Evolutionary conservation across 2,329 filamentous ascomycete species (phyloP).

Genomic region (Colletotrichum chlorophyti): DNA sequence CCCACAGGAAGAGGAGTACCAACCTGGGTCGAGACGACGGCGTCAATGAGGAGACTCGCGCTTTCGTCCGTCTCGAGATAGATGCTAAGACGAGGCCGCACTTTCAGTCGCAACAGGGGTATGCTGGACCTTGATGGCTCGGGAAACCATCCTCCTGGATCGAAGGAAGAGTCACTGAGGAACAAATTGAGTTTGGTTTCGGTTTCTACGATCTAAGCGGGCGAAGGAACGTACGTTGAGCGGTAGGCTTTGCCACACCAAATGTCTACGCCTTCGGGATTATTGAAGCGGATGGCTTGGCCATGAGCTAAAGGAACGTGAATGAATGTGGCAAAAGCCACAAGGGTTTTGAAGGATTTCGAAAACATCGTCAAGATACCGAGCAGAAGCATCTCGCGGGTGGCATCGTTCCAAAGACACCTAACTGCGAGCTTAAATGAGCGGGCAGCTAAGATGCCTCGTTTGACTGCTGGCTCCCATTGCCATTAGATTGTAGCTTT

Average conservation of each 20-base stretch:
- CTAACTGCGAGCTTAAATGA: too few relatives aligned
- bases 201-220: not conserved
- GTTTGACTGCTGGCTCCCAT: too few relatives aligned
- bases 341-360: not conserved
- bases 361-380: conserved; percentile 1
- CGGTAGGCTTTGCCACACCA: conserved; percentile 27
- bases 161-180: conserved; percentile 45
- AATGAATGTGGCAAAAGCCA: not conserved
- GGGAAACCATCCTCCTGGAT: conserved; percentile 51
- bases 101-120: conserved; percentile 49
- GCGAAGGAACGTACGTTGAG: conserved; percentile 1
- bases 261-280: conserved; percentile 22
- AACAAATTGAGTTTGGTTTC: not conserved
- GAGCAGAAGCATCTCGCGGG: too few relatives aligned
- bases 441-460: too few relatives aligned
- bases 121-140: conserved; percentile 40
- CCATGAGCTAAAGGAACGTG: not conserved
- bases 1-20: conserved; percentile 43
- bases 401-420: too few relatives aligned
- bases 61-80: conserved; percentile 49
- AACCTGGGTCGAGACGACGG: conserved; percentile 47
- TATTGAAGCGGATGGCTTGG: conserved; percentile 22
- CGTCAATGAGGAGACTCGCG: conserved; percentile 52
- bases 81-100: conserved; percentile 53
- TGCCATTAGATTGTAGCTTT: too few relatives aligned